Base-by-base conservation (phyloP, 2,329 filamentous ascomycete species). In the Clonostachys solani region DNA sequence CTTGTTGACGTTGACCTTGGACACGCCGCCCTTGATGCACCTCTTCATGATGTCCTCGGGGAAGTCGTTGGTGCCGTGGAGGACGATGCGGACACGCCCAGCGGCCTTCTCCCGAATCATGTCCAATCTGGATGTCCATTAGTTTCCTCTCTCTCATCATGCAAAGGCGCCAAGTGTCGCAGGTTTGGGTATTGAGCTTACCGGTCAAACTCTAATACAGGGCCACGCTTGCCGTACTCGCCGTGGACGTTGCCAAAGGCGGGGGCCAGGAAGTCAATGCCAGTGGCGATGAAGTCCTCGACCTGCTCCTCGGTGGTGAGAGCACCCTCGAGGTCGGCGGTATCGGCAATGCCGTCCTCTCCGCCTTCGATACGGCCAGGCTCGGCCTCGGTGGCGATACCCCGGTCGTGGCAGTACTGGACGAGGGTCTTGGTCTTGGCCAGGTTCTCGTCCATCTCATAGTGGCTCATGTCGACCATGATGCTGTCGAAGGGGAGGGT, bases 231-330 rank as follows among this genome's bases (percentile, higher is more conserved):
- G 0, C 85, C 85, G 63, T 90, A 89, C 55, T 83, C 80, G 6
- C 86, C 86, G 64, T 90, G 86, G 41, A 90, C 82, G 56, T 89
- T 90, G 5, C 86, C 86, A 66, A 90, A 88, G 1, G 84, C 84
- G 1, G 86, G 87, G 6, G 86, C 87, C n/a, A 90, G 67, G 70
- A 84, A 86, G 57, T 89, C 83, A 58, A 90, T 86, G 1, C 86
- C 86, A 12, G 84, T 86, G 2, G 71, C 77, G 8, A 87, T 78
- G 57, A 90, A 89, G 55, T 87, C 80, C 52, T 82, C 74, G 9
- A 83, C 83, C 65, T 89, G 80, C 54, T 86, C 84, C 0, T 80
- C 76, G 1, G 83, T 89, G 0, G 86, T 89, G 53, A 89, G 49
- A 63, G 65, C 43, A 54, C 74, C 60, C 69, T 71, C 58, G 50